These are phyloP conservation scores for Lasiosphaeriaceae sp. DNA, from an alignment of 495 filamentous ascomycete species.

Conservation along the genomic window DNA sequence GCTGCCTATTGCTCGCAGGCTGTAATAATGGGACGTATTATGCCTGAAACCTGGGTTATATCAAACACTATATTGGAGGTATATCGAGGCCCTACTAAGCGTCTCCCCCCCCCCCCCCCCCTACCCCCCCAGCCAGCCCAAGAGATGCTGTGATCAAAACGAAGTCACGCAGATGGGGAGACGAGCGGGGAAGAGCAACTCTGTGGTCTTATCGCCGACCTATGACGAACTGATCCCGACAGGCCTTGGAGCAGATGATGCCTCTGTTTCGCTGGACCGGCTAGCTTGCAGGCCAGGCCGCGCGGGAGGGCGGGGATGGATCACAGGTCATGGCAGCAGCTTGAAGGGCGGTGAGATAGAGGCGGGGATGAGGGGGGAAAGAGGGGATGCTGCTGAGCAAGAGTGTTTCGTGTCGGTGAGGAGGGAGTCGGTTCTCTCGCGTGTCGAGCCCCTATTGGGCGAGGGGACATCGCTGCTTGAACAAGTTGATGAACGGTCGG, in stretches of 20 bases:
- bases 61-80: conserved; percentile 13
- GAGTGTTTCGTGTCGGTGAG: conserved; percentile 2
- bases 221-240: neutral
- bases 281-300: no score
- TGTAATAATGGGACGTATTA: conserved; percentile 19
- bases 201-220: conserved; percentile 2
- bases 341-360: conserved; percentile 4
- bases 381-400: neutral
- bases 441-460: conserved; percentile 8
- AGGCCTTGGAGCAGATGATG: neutral
- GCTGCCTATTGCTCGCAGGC: neutral
- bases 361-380: conserved; percentile 8
- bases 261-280: neutral
- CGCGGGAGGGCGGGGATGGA: neutral
- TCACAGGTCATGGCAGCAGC: neutral
- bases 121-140: neutral
- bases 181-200: conserved; percentile 1
- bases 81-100: conserved; percentile 14
- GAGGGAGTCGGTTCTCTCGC: neutral
- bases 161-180: neutral
- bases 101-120: neutral
- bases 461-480: conserved; percentile 6
- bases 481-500: conserved; percentile 13
- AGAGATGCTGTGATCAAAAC: neutral
- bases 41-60: conserved; percentile 18